phyloP scores from a whole-genome alignment of 331 rosid species.

The Pyrus hybrid region DNA sequence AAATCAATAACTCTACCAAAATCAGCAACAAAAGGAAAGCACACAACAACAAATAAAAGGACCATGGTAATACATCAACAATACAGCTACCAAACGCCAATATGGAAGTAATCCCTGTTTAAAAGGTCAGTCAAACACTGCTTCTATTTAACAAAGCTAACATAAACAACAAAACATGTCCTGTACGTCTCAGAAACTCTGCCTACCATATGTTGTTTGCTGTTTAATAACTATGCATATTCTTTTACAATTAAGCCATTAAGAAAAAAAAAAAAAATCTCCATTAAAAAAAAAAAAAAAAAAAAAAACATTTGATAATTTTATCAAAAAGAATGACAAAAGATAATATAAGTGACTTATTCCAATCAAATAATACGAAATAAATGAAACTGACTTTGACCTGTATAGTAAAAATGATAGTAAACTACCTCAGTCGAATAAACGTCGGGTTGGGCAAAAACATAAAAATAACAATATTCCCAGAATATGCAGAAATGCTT shows the following conservation, averaged over 20 bases:
- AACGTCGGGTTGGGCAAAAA: background rate
- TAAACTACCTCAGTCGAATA: background rate
- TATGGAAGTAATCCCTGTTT: background rate
- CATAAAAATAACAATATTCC: background rate
- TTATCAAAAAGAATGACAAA: background rate
- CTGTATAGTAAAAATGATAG: background rate
- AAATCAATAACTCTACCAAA: background rate
- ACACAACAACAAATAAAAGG: background rate
- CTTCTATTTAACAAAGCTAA: background rate
- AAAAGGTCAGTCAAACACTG: background rate
- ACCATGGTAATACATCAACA: background rate
- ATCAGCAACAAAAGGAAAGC: background rate
- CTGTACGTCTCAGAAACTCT: no score
- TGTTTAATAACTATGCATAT: no score
- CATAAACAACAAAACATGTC: background rate
- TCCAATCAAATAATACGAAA: background rate
- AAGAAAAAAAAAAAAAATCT: background rate
- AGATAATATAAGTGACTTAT: background rate
- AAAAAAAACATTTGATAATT: background rate
- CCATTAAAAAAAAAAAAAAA: background rate
- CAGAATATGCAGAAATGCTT: background rate
- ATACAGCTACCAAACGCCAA: background rate
- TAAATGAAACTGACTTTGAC: background rate
- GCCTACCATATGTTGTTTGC: no score
- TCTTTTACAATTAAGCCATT: no score